phyloP scores from a whole-genome alignment of 306 rosid species.

The Medicago lupulina region DNA sequence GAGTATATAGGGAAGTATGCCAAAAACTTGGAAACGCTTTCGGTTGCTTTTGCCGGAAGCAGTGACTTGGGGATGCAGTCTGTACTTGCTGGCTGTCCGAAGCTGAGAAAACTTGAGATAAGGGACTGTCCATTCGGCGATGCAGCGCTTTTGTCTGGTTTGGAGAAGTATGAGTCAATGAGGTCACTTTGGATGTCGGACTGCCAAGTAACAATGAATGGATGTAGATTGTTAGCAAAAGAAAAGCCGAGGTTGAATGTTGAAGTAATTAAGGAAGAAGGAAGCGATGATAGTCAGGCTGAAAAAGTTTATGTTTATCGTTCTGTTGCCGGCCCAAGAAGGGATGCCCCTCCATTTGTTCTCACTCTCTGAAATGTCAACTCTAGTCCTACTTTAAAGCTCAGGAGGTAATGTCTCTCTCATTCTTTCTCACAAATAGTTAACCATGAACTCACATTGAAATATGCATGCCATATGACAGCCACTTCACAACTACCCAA shows the following conservation, averaged over 20 bases:
- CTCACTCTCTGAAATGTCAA: conserved; percentile 60
- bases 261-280: conserved; percentile 75
- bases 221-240: conserved; percentile 59
- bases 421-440: not conserved
- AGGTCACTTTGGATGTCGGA: conserved; percentile 91
- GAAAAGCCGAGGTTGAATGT: conserved; percentile 83
- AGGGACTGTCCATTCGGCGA: conserved; percentile 92
- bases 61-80: conserved; percentile 83
- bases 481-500: not conserved
- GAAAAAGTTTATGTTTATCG: conserved; percentile 78
- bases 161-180: conserved; percentile 77
- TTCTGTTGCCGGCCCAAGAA: conserved; percentile 81
- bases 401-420: conserved; percentile 50
- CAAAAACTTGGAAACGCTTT: conserved; percentile 79
- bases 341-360: conserved; percentile 82
- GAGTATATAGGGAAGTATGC: conserved; percentile 80
- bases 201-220: conserved; percentile 72
- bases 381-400: conserved; percentile 34
- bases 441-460: not conserved
- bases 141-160: conserved; percentile 64
- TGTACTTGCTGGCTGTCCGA: conserved; percentile 81
- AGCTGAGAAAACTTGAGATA: conserved; percentile 82
- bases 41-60: conserved; percentile 84
- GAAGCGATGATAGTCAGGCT: conserved; percentile 53
- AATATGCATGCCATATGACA: conserved; percentile 21